Percentiles rank a stretch among this genome's conserved stretches.
phyloP scores from a whole-genome alignment of 73 alveolate species.

The Loxodes magnus region DNA sequence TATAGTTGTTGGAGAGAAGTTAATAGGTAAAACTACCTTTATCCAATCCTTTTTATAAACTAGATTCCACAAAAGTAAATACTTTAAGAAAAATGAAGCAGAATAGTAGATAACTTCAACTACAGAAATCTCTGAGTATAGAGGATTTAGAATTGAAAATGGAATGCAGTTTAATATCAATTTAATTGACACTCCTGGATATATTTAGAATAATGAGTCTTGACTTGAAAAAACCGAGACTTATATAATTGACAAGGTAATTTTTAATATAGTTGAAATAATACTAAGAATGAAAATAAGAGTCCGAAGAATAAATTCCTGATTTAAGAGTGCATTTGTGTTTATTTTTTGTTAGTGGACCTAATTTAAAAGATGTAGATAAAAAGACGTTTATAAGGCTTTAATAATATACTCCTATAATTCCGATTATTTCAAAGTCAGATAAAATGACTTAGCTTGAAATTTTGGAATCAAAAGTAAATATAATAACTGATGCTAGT shows the following conservation, averaged over 20 bases:
- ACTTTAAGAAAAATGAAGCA: too few species aligned
- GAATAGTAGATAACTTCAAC: too few species aligned
- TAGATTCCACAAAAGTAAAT: background rate
- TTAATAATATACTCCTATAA: background rate
- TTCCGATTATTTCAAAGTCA: slow-evolving; percentile 2
- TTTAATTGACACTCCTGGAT: slow-evolving; percentile 14
- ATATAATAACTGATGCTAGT: background rate
- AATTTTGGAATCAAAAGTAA: background rate
- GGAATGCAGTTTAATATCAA: background rate
- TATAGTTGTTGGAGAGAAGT: slow-evolving; percentile 9
- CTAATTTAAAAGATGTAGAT: slow-evolving; percentile 3
- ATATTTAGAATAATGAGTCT: background rate
- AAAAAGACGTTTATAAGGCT: background rate
- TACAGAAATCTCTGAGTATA: background rate
- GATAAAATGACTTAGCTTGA: slow-evolving; percentile 5
- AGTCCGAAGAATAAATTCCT: too few species aligned
- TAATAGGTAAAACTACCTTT: slow-evolving; percentile 8
- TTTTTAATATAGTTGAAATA: too few species aligned
- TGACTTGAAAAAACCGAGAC: background rate
- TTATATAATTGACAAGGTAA: background rate
- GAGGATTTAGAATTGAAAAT: background rate
- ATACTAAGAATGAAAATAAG: too few species aligned
- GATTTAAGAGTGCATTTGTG: slow-evolving; percentile 9
- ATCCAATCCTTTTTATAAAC: background rate
- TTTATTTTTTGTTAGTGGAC: slow-evolving; percentile 1